A percentile compares a stretch with the other conserved stretches of the same genome.
Conservation (phyloP, 345 rosid genomes). For the Gossypium sturtianum region DNA sequence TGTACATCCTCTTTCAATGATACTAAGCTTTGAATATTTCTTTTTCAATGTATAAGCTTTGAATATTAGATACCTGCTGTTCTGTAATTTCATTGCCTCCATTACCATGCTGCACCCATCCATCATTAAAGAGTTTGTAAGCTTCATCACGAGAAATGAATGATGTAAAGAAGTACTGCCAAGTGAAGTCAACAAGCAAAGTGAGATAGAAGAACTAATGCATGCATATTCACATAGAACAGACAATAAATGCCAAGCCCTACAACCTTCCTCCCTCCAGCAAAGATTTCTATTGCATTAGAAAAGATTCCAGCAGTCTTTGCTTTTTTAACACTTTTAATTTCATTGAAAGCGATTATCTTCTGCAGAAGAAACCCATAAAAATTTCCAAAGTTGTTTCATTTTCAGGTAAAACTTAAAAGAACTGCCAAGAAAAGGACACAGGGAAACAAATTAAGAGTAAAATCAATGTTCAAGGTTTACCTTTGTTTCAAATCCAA, state of each 20-base stretch:
- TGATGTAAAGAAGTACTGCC: slow-evolving; percentile 66
- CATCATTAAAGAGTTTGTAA: slow-evolving; percentile 51
- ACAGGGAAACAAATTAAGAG: neutral
- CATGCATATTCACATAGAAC: neutral
- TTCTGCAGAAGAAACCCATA: slow-evolving; percentile 46
- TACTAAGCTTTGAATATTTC: neutral
- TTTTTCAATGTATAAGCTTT: neutral
- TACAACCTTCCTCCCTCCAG: slow-evolving; percentile 80
- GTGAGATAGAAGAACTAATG: slow-evolving; percentile 1
- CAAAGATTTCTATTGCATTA: slow-evolving; percentile 84
- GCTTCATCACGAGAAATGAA: slow-evolving; percentile 74
- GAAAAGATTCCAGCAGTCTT: slow-evolving; percentile 97
- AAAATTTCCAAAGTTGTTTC: slow-evolving; percentile 8
- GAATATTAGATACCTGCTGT: slow-evolving; percentile 39
- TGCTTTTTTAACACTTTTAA: slow-evolving; percentile 77
- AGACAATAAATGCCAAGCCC: slow-evolving; percentile 4
- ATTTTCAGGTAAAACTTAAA: neutral
- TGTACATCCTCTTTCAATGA: neutral
- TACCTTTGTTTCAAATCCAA: slow-evolving; percentile 99
- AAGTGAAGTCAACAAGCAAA: slow-evolving; percentile 16
- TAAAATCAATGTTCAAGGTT: slow-evolving; percentile 4
- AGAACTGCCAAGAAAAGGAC: slow-evolving; percentile 3
- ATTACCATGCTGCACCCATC: slow-evolving; percentile 46
- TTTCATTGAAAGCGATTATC: slow-evolving; percentile 63
- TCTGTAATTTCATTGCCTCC: slow-evolving; percentile 28